phyloP scores from a whole-genome alignment of 805 yeast species.

The Wickerhamiella sergipiensis region DNA sequence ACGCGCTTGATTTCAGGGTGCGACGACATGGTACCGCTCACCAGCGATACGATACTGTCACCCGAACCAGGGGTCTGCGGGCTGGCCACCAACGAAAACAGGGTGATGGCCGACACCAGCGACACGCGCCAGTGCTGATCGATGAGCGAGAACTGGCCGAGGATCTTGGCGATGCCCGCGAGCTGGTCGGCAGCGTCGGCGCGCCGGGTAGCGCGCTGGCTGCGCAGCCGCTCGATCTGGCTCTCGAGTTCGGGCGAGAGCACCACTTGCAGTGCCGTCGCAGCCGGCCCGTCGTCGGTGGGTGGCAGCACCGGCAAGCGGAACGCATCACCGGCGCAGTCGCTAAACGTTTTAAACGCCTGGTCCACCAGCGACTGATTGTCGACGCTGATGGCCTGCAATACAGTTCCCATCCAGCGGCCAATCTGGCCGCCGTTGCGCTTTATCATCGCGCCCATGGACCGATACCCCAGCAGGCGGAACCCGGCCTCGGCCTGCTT shows the following conservation, averaged over 20 bases:
- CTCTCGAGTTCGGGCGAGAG: not conserved
- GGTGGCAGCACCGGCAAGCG: slow-evolving; percentile 32
- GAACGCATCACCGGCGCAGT: slow-evolving; percentile 15
- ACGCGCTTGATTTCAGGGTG: slow-evolving; percentile 56
- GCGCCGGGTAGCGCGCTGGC: not conserved
- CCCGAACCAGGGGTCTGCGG: slow-evolving; percentile 12
- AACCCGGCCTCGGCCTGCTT: slow-evolving; percentile 54
- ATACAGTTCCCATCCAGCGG: slow-evolving; percentile 34
- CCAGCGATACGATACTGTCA: slow-evolving; percentile 7
- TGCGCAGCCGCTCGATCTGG: not conserved
- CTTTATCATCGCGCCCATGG: slow-evolving; percentile 43
- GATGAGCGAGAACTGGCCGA: not conserved
- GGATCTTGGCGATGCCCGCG: slow-evolving; percentile 1
- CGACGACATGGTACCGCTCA: slow-evolving; percentile 21
- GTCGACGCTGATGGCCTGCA: slow-evolving; percentile 43
- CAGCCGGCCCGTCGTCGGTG: slow-evolving; percentile 5
- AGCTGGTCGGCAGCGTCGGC: not conserved
- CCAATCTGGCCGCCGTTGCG: slow-evolving; percentile 42
- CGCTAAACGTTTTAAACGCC: slow-evolving; percentile 38
- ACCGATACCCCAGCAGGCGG: slow-evolving; percentile 40
- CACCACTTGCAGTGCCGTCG: not conserved
- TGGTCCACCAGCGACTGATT: slow-evolving; percentile 38
- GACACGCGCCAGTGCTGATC: slow-evolving; percentile 14
- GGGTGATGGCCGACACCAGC: slow-evolving; percentile 9
- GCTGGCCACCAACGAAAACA: slow-evolving; percentile 14